Conservation (phyloP, 106 monocot genomes). For the Apostasia ramifera region DNA sequence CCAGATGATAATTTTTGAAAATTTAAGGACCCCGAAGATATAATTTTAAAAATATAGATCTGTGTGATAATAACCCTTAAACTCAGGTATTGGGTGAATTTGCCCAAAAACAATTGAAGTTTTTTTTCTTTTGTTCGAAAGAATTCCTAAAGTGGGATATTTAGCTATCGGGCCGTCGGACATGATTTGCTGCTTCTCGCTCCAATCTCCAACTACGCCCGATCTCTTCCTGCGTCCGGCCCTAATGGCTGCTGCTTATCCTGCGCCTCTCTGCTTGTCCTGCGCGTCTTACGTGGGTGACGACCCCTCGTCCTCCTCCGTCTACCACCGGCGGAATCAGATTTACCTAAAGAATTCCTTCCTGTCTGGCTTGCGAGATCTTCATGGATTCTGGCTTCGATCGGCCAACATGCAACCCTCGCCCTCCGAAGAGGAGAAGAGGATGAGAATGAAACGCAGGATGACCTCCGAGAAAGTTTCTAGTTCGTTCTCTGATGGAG, state of each 20-base stretch:
- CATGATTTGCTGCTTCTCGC: background rate
- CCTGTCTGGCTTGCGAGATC: constrained; percentile 7
- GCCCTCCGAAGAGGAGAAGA: constrained; percentile 7
- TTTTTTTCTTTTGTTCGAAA: no score
- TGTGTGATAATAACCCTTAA: no score
- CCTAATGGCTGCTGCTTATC: constrained; percentile 41
- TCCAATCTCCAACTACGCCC: no score
- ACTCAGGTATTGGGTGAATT: no score
- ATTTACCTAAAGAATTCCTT: constrained; percentile 13
- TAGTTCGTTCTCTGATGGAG: constrained; percentile 7
- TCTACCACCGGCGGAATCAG: background rate
- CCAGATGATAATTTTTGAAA: no score
- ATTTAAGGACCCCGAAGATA: no score
- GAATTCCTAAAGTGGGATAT: no score
- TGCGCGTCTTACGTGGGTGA: constrained; percentile 31
- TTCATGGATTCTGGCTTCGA: constrained; percentile 6
- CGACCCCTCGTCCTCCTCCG: constrained; percentile 1
- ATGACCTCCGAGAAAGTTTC: background rate
- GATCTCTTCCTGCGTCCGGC: background rate
- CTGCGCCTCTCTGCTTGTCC: constrained; percentile 55
- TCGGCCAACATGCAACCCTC: background rate
- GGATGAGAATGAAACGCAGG: background rate
- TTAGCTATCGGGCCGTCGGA: no score
- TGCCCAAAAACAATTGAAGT: no score
- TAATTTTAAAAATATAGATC: no score